Evolutionary conservation across 1,139 yeast genomes (phyloP), one percentile per base, ranked within the genome.

Genomic region (Pichia sp.): DNA sequence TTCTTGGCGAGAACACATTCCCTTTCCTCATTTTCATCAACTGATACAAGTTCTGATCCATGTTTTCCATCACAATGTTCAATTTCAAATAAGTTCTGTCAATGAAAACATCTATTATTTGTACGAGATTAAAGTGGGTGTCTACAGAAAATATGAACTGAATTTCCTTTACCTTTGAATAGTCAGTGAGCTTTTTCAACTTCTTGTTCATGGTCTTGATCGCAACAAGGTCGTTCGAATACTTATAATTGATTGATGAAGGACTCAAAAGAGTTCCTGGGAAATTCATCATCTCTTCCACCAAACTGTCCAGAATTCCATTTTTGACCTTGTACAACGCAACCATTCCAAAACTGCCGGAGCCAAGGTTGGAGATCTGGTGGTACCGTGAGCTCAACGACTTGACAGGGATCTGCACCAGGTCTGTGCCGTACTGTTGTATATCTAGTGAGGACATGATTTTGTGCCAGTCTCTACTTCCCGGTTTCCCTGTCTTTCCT

Each of bases 21-120:
- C 72, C 70, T 55, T 76, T 77, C 59, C 92, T 74, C 30, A 80
- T 73, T 58, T 77, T 81, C 77, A 87, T 84, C 64, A 87, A 75
- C 67, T 88, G 90, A 63, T 83, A 84, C 56, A 93, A 74, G 65
- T 85, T 90, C 69, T 84, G 90, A 61, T 85, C 88, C 89, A 92
- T 81, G 30, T 85, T 78, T 69, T 93, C 98, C 96, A 92, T 90
- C 6, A 87, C 86, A 46, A 92, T 87, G 65, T 88, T 90, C 55
- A 90, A 75, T 61, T 80, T 81, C 61, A 74, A 78, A 48, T 77
- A 71, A 8, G 65, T 59, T 49, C 78, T 75, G 69, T 90, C 97
- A 54, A 87, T 77, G 65, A 92, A 88, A 65, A 90, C 76, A 63
- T 92, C 97, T 69, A 80, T 82, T 2, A 90, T 78, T 60, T 82